A percentile compares a stretch with the other conserved stretches of the same genome.
Evolutionary conservation across 2,329 filamentous ascomycete species (phyloP).

Genomic region (Fusarium marasasianum): DNA sequence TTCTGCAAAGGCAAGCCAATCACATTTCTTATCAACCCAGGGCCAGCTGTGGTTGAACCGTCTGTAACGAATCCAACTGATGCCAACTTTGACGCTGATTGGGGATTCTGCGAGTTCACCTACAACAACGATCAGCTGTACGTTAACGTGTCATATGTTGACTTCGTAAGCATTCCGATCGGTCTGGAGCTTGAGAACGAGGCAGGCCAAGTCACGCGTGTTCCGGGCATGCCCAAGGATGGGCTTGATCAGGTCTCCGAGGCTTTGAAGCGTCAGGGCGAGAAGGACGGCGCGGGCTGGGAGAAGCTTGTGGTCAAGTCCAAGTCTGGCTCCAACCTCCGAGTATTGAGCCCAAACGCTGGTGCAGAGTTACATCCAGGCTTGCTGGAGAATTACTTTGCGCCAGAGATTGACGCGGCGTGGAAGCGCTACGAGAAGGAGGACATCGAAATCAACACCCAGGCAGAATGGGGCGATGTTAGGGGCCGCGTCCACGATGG

Average conservation of each 20-base stretch:
- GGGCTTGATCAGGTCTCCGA: constrained; percentile 58
- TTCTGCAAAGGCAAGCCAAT: constrained; percentile 70
- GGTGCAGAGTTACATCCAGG: constrained; percentile 54
- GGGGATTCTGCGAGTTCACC: constrained; percentile 77
- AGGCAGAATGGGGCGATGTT: constrained; percentile 61
- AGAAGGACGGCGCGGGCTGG: constrained; percentile 61
- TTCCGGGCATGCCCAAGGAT: constrained; percentile 59
- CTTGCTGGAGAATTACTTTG: constrained; percentile 62
- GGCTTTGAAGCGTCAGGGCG: constrained; percentile 56
- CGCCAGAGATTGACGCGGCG: constrained; percentile 59
- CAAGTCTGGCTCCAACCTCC: constrained; percentile 52
- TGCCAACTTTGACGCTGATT: constrained; percentile 67
- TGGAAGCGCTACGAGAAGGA: constrained; percentile 59
- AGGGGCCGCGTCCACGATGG: constrained; percentile 53
- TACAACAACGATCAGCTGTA: constrained; percentile 70
- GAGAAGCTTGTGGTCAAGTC: constrained; percentile 59
- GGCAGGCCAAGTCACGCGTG: constrained; percentile 54
- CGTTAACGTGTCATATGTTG: constrained; percentile 78
- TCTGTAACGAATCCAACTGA: constrained; percentile 73
- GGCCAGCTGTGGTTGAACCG: constrained; percentile 78
- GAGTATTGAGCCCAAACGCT: constrained; percentile 64
- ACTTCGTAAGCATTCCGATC: constrained; percentile 76
- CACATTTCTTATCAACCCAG: constrained; percentile 76
- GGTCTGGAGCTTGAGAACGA: constrained; percentile 62
- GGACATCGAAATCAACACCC: constrained; percentile 63